A percentile compares a stretch with the other conserved stretches of the same genome.
phyloP scores from a whole-genome alignment of 164 flowering plant species.

The Annona cherimola region DNA sequence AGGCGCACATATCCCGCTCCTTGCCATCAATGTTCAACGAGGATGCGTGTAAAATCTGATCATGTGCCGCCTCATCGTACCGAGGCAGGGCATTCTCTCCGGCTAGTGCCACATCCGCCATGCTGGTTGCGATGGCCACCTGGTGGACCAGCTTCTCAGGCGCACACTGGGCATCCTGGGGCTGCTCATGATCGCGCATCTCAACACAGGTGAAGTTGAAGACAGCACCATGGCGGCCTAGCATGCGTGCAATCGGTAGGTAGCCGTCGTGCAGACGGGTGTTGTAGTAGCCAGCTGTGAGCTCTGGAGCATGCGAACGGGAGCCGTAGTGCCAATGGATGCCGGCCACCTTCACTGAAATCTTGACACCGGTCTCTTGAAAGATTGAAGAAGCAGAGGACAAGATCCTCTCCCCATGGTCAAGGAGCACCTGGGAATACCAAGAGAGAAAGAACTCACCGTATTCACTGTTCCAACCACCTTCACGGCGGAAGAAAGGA shows the following conservation, averaged over 20 bases:
- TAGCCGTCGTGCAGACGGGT: conserved; percentile 81
- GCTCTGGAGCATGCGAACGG: conserved; percentile 94
- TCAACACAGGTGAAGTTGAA: conserved; percentile 96
- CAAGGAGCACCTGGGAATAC: conserved; percentile 89
- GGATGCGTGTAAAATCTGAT: conserved; percentile 58
- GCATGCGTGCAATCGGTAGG: conserved; percentile 76
- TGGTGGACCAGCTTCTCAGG: conserved; percentile 85
- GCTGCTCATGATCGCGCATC: conserved; percentile 96
- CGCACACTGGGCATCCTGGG: conserved; percentile 77
- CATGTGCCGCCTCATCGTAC: conserved; percentile 68
- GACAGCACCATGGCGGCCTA: conserved; percentile 76
- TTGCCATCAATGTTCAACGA: conserved; percentile 27
- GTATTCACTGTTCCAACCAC: conserved; percentile 64
- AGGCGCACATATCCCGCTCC: conserved; percentile 69
- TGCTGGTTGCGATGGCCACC: conserved; percentile 60
- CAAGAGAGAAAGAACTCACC: conserved; percentile 89
- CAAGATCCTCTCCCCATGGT: conserved; percentile 77
- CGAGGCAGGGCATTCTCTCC: conserved; percentile 95
- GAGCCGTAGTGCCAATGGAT: conserved; percentile 97
- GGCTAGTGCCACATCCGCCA: conserved; percentile 68
- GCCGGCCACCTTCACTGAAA: conserved; percentile 86
- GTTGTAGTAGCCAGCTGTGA: conserved; percentile 96
- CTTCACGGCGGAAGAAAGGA: conserved; percentile 64
- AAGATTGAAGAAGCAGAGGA: conserved; percentile 50
- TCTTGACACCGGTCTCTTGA: conserved; percentile 44